A percentile compares a stretch with the other conserved stretches of the same genome.
Conservation (phyloP, 2,329 filamentous ascomycete species). For the Neopestalotiopsis rosae region DNA sequence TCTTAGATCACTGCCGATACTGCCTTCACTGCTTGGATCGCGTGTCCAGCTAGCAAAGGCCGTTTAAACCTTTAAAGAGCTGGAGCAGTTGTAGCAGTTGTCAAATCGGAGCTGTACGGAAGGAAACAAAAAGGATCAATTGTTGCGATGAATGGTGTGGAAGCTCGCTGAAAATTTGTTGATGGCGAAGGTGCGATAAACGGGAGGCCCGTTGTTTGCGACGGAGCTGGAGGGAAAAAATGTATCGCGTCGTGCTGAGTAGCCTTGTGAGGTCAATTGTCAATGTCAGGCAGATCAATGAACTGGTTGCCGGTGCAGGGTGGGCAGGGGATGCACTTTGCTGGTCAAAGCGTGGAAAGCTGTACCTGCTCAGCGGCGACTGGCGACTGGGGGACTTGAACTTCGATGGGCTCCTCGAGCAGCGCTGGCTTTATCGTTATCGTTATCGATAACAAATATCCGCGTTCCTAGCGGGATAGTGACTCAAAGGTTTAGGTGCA, state of each 20-base stretch:
- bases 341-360: constrained; percentile 13
- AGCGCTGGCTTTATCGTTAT: background rate
- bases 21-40: constrained; percentile 3
- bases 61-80: background rate
- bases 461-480: no score
- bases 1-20: background rate
- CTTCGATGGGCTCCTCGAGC: no score
- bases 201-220: background rate
- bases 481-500: no score
- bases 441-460: background rate
- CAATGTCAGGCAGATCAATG: background rate
- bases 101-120: background rate
- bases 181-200: background rate
- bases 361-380: background rate
- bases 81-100: background rate
- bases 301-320: constrained; percentile 9
- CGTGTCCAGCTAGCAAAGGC: constrained; percentile 1
- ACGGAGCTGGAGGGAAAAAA: constrained; percentile 18
- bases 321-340: background rate
- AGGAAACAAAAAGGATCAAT: background rate
- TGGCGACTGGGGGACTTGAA: background rate
- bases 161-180: background rate
- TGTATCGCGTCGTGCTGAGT: constrained; percentile 18
- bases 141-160: background rate
- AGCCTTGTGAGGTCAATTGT: constrained; percentile 12